Evolutionary conservation across 2,329 filamentous ascomycete species (phyloP), one percentile per base, ranked within the genome.

Genomic region (Sclerotinia trifoliorum): DNA sequence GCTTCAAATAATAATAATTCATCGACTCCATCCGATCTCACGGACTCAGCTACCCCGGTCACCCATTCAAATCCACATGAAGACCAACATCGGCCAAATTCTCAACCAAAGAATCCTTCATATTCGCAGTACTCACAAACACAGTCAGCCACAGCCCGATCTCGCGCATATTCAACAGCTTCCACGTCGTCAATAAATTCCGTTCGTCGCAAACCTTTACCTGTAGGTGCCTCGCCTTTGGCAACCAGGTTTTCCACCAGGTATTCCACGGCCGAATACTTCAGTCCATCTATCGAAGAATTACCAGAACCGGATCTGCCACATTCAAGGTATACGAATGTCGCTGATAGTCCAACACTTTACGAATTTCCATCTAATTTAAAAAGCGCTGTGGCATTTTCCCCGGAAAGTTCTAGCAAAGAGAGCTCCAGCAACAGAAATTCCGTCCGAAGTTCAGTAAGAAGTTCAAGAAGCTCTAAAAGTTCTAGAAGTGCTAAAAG

Each of bases 161-260:
- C 74, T n/a, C 74, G 75, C 52, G 68, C 70, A 58, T 67, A 72
- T 46, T 74, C 74, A 8, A 69, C 73, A 32, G 68, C 73, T 44
- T 73, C 73, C 35, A 69, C 71, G 42, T 70, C 72, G 51, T 76
- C 73, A 35, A 73, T 74, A 46, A 56, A 63, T 11, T 63, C 71
- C 5, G 74, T 89, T 78, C 84, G 83, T 76, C 83, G 87, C 71
- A 89, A 89, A 79, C 87, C 87, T 66, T 77, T 89, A 70, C 87
- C 86, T 55, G 79, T 81, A 10, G 83, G 83, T 44, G 84, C 84
- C 61, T 86, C 84, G 51, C 80, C 83, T 69, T 75, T 85, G 71
- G 83, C 81, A 64, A 80, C 81, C 46, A 79, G 82, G 70, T 84
- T 81, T 77, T 84, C 82, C 29, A 80, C 81, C 48, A 79, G 82